Evolutionary conservation across 768 basidiomycete species (phyloP), one percentile per base, ranked within the genome.

Genomic region (Mycena venus): DNA sequence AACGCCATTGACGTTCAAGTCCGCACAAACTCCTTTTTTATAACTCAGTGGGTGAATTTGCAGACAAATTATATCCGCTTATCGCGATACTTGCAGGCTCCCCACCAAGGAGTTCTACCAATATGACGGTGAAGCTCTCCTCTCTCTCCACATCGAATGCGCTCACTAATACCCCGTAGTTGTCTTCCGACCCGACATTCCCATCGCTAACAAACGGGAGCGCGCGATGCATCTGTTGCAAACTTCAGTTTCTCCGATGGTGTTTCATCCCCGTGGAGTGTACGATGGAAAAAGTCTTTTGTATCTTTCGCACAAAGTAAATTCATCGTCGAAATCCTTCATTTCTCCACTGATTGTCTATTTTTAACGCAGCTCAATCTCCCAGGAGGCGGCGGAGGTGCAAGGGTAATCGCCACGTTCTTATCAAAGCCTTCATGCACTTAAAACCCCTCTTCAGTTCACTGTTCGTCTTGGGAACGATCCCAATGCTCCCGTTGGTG

Each of bases 271-370:
- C 0, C 84, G 83, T 17, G 81, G 84, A 4, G 76, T 91, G 6
- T 91, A 88, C 67, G 90, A 91, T 61, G 86, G 89, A 0, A 82
- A 82, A 5, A 82, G 83, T 0, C 85, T 90, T 0, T 77, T 88
- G 0, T 91, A 87, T 42, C 81, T 86, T 0, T 82, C 86, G 0
- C 75, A 67, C 0, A 64, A 42, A 0, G n/a, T n/a, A n/a, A n/a
- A n/a, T n/a, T n/a, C n/a, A n/a, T n/a, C n/a, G n/a, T n/a, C n/a
- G n/a, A n/a, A n/a, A n/a, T n/a, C n/a, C n/a, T n/a, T n/a, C n/a
- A n/a, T n/a, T n/a, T n/a, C n/a, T n/a, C n/a, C n/a, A n/a, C n/a
- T n/a, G n/a, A n/a, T n/a, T n/a, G n/a, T n/a, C n/a, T n/a, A n/a
- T n/a, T n/a, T n/a, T n/a, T n/a, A n/a, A n/a, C n/a, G n/a, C n/a